Evolutionary conservation across 192 early-diverging fungal species (phyloP).

Genomic region (Mortierella alpina): DNA sequence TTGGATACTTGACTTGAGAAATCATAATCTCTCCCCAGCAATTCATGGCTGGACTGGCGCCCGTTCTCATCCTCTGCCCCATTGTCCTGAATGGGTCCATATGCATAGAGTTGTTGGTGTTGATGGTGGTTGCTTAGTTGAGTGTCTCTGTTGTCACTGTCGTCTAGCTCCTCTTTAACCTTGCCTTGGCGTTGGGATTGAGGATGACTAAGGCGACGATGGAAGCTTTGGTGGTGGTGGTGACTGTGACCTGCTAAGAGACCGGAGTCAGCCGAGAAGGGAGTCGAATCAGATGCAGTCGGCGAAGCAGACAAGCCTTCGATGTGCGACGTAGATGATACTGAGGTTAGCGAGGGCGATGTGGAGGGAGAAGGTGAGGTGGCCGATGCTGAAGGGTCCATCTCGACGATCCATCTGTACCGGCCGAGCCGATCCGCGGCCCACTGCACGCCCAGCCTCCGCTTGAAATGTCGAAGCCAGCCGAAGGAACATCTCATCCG

Average conservation of each 20-base stretch:
- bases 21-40: conserved; percentile 27
- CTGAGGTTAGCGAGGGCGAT: neutral
- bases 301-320: too few relatives aligned
- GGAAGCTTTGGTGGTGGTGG: neutral
- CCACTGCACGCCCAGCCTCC: conserved; percentile 48
- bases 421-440: conserved; percentile 28
- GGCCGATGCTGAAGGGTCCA: conserved; percentile 15
- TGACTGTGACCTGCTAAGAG: neutral
- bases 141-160: neutral
- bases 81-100: neutral
- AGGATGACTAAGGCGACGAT: conserved; percentile 10
- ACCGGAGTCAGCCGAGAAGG: neutral
- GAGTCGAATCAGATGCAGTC: neutral
- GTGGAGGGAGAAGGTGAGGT: neutral
- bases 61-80: conserved; percentile 25
- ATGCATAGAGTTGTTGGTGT: neutral
- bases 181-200: conserved; percentile 14
- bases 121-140: neutral
- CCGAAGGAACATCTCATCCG: conserved; percentile 51
- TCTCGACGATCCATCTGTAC: conserved; percentile 40
- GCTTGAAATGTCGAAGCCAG: conserved; percentile 52
- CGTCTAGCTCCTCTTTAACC: conserved; percentile 9
- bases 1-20: neutral
- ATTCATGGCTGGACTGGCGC: conserved; percentile 33
- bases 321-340: too few relatives aligned